These are phyloP conservation scores for Aspergillus novoparasiticus DNA, from an alignment of 2,329 filamentous ascomycete species.

Conservation along the genomic window DNA sequence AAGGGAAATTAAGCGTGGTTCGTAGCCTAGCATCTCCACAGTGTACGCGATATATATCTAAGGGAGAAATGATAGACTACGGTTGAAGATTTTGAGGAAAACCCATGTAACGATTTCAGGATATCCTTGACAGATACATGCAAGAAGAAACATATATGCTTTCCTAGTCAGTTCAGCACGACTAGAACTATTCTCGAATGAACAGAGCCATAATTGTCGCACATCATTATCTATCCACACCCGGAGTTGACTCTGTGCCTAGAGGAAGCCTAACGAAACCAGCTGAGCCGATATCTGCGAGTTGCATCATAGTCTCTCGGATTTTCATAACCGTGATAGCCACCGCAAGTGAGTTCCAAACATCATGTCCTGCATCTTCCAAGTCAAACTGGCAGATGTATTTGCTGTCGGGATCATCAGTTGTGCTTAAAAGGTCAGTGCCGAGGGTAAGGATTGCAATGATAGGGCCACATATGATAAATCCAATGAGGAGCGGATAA, in stretches of 20 bases:
- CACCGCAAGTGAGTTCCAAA: slow-evolving; percentile 62
- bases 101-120: not conserved
- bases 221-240: slow-evolving; percentile 19
- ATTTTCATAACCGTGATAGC: slow-evolving; percentile 59
- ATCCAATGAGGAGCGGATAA: slow-evolving; percentile 56
- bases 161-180: not conserved
- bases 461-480: slow-evolving; percentile 56
- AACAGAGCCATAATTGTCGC: not conserved
- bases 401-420: slow-evolving; percentile 22
- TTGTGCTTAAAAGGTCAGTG: slow-evolving; percentile 35
- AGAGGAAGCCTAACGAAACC: slow-evolving; percentile 18
- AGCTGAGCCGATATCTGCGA: slow-evolving; percentile 39
- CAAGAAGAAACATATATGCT: not conserved
- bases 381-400: slow-evolving; percentile 59
- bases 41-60: not conserved
- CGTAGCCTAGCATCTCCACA: not conserved
- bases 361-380: slow-evolving; percentile 55
- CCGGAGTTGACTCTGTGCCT: not conserved
- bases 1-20: not conserved
- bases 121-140: not conserved
- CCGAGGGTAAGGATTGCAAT: slow-evolving; percentile 57
- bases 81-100: not conserved
- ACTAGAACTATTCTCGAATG: not conserved
- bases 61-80: not conserved
- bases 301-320: slow-evolving; percentile 52